phyloP scores from a whole-genome alignment of 768 basidiomycete genomes.

The Phanerodontia chrysosporium region DNA sequence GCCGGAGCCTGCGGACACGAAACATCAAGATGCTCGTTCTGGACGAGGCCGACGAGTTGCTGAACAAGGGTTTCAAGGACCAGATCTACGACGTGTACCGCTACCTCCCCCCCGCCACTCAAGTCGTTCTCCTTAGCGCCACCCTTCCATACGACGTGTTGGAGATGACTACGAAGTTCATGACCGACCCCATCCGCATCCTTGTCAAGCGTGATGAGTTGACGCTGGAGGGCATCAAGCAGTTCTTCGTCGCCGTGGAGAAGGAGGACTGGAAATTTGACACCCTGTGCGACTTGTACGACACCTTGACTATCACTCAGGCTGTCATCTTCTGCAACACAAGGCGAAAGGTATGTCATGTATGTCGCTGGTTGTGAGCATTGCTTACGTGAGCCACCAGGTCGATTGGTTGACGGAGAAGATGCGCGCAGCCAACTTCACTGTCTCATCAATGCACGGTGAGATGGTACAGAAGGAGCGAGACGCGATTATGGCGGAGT shows the following conservation, averaged over 20 bases:
- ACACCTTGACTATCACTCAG: slow-evolving; percentile 98
- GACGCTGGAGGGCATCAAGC: slow-evolving; percentile 94
- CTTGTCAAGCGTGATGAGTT: slow-evolving; percentile 99
- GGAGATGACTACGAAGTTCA: slow-evolving; percentile 99
- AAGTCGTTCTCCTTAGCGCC: slow-evolving; percentile 94
- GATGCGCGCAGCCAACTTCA: slow-evolving; percentile 98
- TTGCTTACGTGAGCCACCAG: slow-evolving; percentile 32
- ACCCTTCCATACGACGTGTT: slow-evolving; percentile 95
- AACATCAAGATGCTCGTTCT: slow-evolving; percentile 98
- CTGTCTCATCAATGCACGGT: slow-evolving; percentile 93
- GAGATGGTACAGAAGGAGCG: slow-evolving; percentile 96
- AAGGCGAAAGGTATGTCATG: slow-evolving; percentile 75
- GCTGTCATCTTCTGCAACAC: slow-evolving; percentile 99
- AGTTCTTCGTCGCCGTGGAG: slow-evolving; percentile 97
- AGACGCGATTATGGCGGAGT: slow-evolving; percentile 95
- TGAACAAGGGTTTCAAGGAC: slow-evolving; percentile 98
- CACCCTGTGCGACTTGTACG: slow-evolving; percentile 94
- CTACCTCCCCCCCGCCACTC: slow-evolving; percentile 93
- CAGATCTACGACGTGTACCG: slow-evolving; percentile 99
- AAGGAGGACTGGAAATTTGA: slow-evolving; percentile 99
- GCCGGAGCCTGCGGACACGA: slow-evolving; percentile 86
- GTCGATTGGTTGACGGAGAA: slow-evolving; percentile 99
- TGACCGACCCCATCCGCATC: slow-evolving; percentile 97
- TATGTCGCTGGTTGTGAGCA: not conserved
- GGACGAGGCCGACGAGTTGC: slow-evolving; percentile 92